These are phyloP conservation scores for Drosera capensis DNA, from an alignment of 148 eudicot species.

Conservation along the genomic window DNA sequence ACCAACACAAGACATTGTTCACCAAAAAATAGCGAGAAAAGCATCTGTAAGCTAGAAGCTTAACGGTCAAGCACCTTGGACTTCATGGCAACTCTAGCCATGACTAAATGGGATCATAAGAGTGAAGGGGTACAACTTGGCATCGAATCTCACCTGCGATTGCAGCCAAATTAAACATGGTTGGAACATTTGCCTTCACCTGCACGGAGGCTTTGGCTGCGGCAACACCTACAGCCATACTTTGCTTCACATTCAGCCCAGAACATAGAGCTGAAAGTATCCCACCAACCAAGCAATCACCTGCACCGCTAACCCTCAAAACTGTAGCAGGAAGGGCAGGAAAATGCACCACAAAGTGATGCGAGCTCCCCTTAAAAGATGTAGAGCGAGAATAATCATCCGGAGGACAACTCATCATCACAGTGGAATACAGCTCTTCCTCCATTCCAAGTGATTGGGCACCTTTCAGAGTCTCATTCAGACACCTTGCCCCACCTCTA, in stretches of 20 bases:
- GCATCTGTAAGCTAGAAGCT: no score
- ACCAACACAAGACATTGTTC: background rate
- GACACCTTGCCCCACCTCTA: constrained; percentile 21
- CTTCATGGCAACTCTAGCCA: no score
- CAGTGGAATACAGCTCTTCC: constrained; percentile 25
- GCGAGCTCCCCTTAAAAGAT: constrained; percentile 16
- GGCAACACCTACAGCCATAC: constrained; percentile 84
- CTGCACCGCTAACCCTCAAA: constrained; percentile 83
- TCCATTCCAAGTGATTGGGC: constrained; percentile 11
- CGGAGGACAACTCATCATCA: constrained; percentile 42
- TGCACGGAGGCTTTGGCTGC: constrained; percentile 80
- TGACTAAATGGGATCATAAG: no score
- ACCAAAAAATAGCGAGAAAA: no score
- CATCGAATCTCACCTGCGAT: no score
- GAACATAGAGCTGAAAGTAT: constrained; percentile 58
- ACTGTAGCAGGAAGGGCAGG: constrained; percentile 74
- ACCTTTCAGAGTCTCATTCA: constrained; percentile 10
- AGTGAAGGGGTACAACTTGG: no score
- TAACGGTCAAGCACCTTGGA: no score
- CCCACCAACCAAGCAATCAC: constrained; percentile 95
- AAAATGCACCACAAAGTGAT: constrained; percentile 42
- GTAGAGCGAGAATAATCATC: constrained; percentile 16
- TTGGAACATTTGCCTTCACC: constrained; percentile 59
- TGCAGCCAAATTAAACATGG: constrained; percentile 22
- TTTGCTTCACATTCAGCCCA: constrained; percentile 71